Conservation (phyloP, 164 flowering plant genomes). For the Piper longum region DNA sequence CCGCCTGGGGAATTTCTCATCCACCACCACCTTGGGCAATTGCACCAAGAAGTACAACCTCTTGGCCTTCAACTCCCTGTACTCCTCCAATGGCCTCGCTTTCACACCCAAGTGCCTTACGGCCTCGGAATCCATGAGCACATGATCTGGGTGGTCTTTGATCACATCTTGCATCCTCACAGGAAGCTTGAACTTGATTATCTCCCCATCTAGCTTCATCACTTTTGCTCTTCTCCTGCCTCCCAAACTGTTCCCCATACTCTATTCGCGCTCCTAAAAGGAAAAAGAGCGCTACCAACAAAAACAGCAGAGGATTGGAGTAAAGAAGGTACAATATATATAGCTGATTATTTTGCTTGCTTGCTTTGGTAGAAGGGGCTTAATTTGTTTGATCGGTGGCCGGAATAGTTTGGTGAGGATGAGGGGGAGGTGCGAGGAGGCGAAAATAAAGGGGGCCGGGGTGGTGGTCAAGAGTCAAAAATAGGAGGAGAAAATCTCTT, state of each 20-base stretch:
- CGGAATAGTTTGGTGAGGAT: neutral
- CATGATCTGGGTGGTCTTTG: slow-evolving; percentile 35
- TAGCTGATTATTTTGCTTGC: neutral
- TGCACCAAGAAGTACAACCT: slow-evolving; percentile 38
- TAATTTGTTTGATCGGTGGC: neutral
- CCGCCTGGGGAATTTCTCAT: slow-evolving; percentile 16
- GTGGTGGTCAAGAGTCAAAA: neutral
- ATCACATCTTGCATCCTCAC: slow-evolving; percentile 20
- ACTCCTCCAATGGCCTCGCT: slow-evolving; percentile 35
- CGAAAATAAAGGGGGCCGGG: too few relatives aligned
- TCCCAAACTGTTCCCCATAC: slow-evolving; percentile 45
- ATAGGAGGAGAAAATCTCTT: neutral
- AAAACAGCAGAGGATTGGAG: neutral
- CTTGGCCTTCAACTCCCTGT: slow-evolving; percentile 27
- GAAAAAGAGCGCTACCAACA: neutral
- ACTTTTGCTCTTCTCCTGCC: slow-evolving; percentile 29
- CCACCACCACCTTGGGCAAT: slow-evolving; percentile 20
- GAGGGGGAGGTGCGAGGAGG: too few relatives aligned
- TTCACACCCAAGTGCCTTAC: slow-evolving; percentile 37
- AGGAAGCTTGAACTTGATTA: slow-evolving; percentile 36
- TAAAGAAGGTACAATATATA: neutral
- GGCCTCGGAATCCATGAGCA: slow-evolving; percentile 32
- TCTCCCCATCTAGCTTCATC: slow-evolving; percentile 45
- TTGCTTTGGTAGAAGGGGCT: neutral
- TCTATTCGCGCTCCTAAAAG: neutral